Evolutionary conservation across 164 flowering plant genomes (phyloP), one percentile per base, ranked within the genome.

Genomic region (Tetrastigma voinierianum): DNA sequence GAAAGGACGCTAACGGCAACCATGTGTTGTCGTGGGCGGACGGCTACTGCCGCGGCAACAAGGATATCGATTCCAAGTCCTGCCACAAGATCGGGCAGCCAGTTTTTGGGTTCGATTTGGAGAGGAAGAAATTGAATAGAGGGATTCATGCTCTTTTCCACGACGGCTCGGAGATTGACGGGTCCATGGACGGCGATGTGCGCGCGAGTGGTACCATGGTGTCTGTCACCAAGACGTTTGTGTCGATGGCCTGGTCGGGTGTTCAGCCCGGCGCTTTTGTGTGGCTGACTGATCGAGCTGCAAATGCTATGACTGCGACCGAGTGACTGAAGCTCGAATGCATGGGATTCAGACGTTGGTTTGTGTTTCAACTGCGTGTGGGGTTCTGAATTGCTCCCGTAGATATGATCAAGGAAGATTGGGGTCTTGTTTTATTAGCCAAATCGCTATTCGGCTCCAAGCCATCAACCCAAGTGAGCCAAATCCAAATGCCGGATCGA

Each of bases 341-440:
- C 72, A 63, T 61, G 77, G 79, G 13, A 53, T 78, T 32, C 66
- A 57, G 43, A 78, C 82, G 1, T 32, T 75, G 12, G 75, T 75
- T 18, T 78, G 68, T n/a, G 19, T 78, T 21, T 19, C 76, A n/a
- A 75, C 82, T 48, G 8, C 79, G 1, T 12, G 14, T 40, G 81
- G 81, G 0, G 76, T 74, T 10, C 59, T 78, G 12, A 78, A 45
- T 46, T 78, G 64, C 74, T 12, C 75, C 81, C 19, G 46, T 70
- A 1, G 69, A 72, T 16, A 0, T 70, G 52, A 78, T 78, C 43
- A 52, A 59, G 19, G 57, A 75, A 52, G 73, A 75, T 14, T 72
- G 67, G 77, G 60, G 32, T n/a, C 1, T 78, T 11, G 52, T 75
- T n/a, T 64, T 70, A 11, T 45, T 53, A 9, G 61, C 59, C 4